phyloP scores from a whole-genome alignment of 495 filamentous ascomycete species.

The Aspergillus kassunensis region DNA sequence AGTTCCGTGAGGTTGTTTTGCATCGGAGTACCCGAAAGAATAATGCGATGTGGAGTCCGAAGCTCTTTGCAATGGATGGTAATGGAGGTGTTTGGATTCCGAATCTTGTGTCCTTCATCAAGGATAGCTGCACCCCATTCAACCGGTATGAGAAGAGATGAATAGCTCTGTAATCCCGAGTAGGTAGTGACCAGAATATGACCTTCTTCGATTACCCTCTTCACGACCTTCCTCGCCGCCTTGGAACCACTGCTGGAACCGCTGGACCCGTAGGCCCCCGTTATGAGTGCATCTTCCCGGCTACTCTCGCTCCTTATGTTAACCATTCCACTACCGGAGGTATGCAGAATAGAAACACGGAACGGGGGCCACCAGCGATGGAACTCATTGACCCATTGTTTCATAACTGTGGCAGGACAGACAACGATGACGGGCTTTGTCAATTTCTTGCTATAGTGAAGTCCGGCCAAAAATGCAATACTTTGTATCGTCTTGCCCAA shows the following conservation, averaged over 20 bases:
- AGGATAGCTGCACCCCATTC: constrained; percentile 93
- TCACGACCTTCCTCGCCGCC: constrained; percentile 71
- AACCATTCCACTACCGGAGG: constrained; percentile 93
- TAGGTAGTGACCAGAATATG: constrained; percentile 96
- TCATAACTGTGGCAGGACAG: constrained; percentile 88
- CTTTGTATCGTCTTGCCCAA: constrained; percentile 94
- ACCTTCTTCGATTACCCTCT: constrained; percentile 77
- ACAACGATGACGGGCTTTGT: constrained; percentile 83
- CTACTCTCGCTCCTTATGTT: constrained; percentile 66
- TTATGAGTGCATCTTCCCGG: constrained; percentile 62
- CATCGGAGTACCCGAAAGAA: constrained; percentile 93
- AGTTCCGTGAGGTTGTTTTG: constrained; percentile 96
- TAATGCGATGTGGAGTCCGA: constrained; percentile 80
- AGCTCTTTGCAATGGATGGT: constrained; percentile 92
- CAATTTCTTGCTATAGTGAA: constrained; percentile 85
- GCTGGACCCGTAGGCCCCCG: constrained; percentile 27
- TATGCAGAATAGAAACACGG: constrained; percentile 89
- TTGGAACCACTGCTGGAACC: constrained; percentile 50
- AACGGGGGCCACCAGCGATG: constrained; percentile 97
- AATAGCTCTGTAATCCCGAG: constrained; percentile 84
- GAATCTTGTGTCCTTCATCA: constrained; percentile 96
- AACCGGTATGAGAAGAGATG: constrained; percentile 67
- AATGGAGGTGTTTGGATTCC: constrained; percentile 88
- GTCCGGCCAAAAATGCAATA: constrained; percentile 83
- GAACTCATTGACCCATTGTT: constrained; percentile 97